These are phyloP conservation scores for Trichoderma polysporum DNA, from an alignment of 2,329 filamentous ascomycete genomes.

Conservation along the genomic window DNA sequence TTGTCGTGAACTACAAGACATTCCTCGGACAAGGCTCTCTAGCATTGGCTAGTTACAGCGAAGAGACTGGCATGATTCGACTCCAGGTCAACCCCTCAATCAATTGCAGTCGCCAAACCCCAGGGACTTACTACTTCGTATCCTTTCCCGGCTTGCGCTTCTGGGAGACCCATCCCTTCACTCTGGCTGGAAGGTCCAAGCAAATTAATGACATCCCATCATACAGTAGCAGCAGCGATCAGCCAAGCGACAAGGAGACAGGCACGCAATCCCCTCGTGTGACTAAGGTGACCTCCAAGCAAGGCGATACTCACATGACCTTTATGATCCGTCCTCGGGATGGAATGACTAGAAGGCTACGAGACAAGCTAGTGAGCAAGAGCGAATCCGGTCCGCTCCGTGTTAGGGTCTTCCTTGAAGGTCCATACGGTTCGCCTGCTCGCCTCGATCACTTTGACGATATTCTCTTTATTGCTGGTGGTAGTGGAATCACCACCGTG, in stretches of 20 bases:
- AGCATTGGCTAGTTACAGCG: conserved; percentile 35
- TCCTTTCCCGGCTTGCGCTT: conserved; percentile 36
- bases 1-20: conserved; percentile 33
- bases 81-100: conserved; percentile 34
- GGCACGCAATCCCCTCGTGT: conserved; percentile 14
- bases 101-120: conserved; percentile 31
- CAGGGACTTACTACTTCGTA: conserved; percentile 43
- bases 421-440: conserved; percentile 37
- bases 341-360: conserved; percentile 37
- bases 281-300: not conserved
- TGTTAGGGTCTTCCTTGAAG: conserved; percentile 36
- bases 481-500: conserved; percentile 39
- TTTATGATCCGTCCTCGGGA: conserved; percentile 40
- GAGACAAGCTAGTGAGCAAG: conserved; percentile 24
- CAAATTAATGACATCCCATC: not conserved
- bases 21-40: conserved; percentile 32
- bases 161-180: conserved; percentile 47
- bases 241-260: conserved; percentile 26
- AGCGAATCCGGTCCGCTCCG: conserved; percentile 24
- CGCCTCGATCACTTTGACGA: conserved; percentile 34
- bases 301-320: conserved; percentile 28
- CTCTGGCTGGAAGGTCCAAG: conserved; percentile 32
- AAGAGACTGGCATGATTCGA: conserved; percentile 37
- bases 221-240: conserved; percentile 14
- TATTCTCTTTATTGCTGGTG: conserved; percentile 38